A percentile compares a stretch with the other conserved stretches of the same genome.
phyloP scores from a whole-genome alignment of 2,329 filamentous ascomycete species.

The Monosporascus sp. region DNA sequence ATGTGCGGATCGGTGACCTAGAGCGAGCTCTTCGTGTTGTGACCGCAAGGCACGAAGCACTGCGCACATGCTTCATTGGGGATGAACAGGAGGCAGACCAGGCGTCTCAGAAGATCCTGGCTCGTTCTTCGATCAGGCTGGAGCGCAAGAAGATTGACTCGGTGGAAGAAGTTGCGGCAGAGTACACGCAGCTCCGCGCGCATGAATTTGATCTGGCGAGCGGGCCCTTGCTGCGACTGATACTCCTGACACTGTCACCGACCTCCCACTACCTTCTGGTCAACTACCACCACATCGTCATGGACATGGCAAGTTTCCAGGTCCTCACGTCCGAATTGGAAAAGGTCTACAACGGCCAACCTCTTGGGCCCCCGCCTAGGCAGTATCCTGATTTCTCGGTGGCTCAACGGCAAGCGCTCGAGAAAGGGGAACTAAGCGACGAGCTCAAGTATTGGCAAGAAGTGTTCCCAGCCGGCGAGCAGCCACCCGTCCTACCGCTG shows the following conservation, averaged over 20 bases:
- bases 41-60: too few species aligned
- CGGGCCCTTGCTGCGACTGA: constrained; percentile 28
- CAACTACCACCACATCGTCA: constrained; percentile 41
- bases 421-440: constrained; percentile 19
- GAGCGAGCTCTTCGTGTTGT: too few species aligned
- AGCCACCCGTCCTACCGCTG: constrained; percentile 25
- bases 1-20: too few species aligned
- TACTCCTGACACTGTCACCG: constrained; percentile 28
- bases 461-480: constrained; percentile 12
- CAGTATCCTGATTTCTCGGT: constrained; percentile 32
- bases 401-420: constrained; percentile 23
- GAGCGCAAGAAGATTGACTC: constrained; percentile 14
- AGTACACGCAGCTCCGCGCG: constrained; percentile 24
- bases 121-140: constrained; percentile 19
- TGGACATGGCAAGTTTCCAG: constrained; percentile 41
- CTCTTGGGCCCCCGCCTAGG: constrained; percentile 11
- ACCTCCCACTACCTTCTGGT: constrained; percentile 36
- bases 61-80: background rate
- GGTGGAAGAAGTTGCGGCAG: constrained; percentile 19
- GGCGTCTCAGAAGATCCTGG: constrained; percentile 20
- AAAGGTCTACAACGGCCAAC: constrained; percentile 31
- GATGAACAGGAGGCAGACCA: constrained; percentile 11
- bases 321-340: constrained; percentile 39
- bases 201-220: constrained; percentile 32
- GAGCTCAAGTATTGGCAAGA: constrained; percentile 30